phyloP scores from a whole-genome alignment of 108 stramenopile species.

The Cyclotella baltica region DNA sequence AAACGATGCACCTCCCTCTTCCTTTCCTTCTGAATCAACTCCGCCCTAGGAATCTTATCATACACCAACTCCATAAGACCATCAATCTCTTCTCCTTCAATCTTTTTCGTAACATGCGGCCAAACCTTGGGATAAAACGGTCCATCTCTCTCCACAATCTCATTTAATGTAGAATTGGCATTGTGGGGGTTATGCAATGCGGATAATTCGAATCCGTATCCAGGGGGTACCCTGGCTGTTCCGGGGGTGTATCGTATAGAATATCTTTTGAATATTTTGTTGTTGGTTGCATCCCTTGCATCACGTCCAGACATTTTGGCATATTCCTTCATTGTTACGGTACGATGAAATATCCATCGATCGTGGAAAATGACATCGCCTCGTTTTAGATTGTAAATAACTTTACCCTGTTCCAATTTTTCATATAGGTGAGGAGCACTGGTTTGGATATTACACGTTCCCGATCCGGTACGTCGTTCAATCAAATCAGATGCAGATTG shows the following conservation, averaged over 20 bases:
- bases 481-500: conserved; percentile 67
- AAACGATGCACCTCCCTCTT: conserved; percentile 43
- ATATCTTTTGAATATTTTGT: conserved; percentile 72
- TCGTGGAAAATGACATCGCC: conserved; percentile 83
- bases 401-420: conserved; percentile 77
- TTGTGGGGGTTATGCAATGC: conserved; percentile 69
- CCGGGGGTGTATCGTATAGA: conserved; percentile 84
- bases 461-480: conserved; percentile 66
- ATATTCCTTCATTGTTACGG: conserved; percentile 61
- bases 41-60: conserved; percentile 44
- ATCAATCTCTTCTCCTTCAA: conserved; percentile 26
- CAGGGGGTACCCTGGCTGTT: conserved; percentile 62
- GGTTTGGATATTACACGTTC: conserved; percentile 78
- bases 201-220: conserved; percentile 71
- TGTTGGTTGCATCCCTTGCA: conserved; percentile 1
- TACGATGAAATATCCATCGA: conserved; percentile 86
- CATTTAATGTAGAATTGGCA: conserved; percentile 72
- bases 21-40: conserved; percentile 38
- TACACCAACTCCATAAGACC: conserved; percentile 38
- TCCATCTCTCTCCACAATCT: conserved; percentile 57
- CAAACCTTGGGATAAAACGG: conserved; percentile 85
- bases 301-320: background rate
- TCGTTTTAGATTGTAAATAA: conserved; percentile 69
- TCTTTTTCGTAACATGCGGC: conserved; percentile 49
- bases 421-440: conserved; percentile 71